Evolutionary conservation across 805 yeast genomes (phyloP).

Genomic region (Brettanomyces naardenensis): DNA sequence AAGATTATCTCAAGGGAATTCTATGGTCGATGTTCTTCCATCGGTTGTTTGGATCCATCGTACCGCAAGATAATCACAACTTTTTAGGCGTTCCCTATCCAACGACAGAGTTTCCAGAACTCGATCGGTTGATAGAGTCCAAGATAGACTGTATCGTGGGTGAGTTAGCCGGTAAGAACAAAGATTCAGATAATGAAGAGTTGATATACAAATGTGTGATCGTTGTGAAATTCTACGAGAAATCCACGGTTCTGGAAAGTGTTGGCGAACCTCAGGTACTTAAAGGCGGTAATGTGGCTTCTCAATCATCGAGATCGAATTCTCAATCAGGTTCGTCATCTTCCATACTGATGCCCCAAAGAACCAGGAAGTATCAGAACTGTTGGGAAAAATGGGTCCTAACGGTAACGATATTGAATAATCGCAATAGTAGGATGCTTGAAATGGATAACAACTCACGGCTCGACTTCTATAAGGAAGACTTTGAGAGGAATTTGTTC

Average conservation of each 20-base stretch:
- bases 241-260: conserved; percentile 23
- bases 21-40: conserved; percentile 64
- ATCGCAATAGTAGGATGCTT: conserved; percentile 6
- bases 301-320: conserved; percentile 6
- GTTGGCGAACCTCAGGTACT: conserved; percentile 6
- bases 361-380: conserved; percentile 31
- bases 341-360: conserved; percentile 9
- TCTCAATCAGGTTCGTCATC: conserved; percentile 7
- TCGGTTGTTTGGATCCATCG: conserved; percentile 57
- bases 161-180: conserved; percentile 10
- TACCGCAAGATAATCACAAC: conserved; percentile 43
- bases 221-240: conserved; percentile 25
- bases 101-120: conserved; percentile 34
- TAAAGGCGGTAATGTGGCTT: conserved; percentile 2
- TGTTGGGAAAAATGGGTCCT: conserved; percentile 72
- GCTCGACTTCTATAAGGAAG: conserved; percentile 23
- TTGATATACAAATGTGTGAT: conserved; percentile 24
- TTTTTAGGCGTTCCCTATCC: conserved; percentile 56
- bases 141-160: conserved; percentile 26
- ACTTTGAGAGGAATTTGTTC: conserved; percentile 33
- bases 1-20: conserved; percentile 52
- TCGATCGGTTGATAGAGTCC: conserved; percentile 35
- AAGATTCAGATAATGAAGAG: conserved; percentile 3
- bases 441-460: conserved; percentile 3
- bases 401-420: conserved; percentile 34